These are phyloP conservation scores for Fraxinus xanthoxyloides DNA, from an alignment of 305 asterid genomes.

Conservation along the genomic window DNA sequence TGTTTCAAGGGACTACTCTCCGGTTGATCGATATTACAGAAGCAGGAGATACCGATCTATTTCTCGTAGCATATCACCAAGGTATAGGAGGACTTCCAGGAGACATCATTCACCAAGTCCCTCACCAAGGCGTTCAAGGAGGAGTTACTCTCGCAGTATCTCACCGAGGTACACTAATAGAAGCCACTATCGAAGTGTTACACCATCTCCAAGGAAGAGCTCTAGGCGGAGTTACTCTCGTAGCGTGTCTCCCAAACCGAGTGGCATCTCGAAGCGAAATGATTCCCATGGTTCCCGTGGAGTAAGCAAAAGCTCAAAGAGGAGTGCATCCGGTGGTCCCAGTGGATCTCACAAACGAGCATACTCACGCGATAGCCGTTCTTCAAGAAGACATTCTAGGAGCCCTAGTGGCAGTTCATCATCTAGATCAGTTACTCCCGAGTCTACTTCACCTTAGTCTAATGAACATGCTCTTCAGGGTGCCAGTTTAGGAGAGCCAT, in stretches of 20 bases:
- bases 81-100: conserved; percentile 22
- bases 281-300: conserved; percentile 26
- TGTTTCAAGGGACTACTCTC: conserved; percentile 27
- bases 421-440: conserved; percentile 40
- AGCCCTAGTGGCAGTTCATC: conserved; percentile 48
- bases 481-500: not conserved
- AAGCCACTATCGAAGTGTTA: conserved; percentile 43
- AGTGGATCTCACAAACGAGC: conserved; percentile 4
- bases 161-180: conserved; percentile 31
- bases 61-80: conserved; percentile 47
- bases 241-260: conserved; percentile 11
- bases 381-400: conserved; percentile 51
- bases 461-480: not conserved
- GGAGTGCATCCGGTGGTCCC: not conserved
- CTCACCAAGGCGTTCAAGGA: conserved; percentile 23
- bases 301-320: conserved; percentile 28
- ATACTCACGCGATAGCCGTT: conserved; percentile 36
- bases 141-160: conserved; percentile 35
- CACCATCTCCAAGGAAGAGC: conserved; percentile 26
- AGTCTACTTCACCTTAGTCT: not conserved
- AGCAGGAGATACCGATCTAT: conserved; percentile 33
- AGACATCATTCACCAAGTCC: conserved; percentile 38
- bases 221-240: conserved; percentile 14
- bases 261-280: not conserved
- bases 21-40: conserved; percentile 21